Evolutionary conservation across 2,329 filamentous ascomycete species (phyloP), one percentile per base, ranked within the genome.

Genomic region (Apiospora malaysiana): DNA sequence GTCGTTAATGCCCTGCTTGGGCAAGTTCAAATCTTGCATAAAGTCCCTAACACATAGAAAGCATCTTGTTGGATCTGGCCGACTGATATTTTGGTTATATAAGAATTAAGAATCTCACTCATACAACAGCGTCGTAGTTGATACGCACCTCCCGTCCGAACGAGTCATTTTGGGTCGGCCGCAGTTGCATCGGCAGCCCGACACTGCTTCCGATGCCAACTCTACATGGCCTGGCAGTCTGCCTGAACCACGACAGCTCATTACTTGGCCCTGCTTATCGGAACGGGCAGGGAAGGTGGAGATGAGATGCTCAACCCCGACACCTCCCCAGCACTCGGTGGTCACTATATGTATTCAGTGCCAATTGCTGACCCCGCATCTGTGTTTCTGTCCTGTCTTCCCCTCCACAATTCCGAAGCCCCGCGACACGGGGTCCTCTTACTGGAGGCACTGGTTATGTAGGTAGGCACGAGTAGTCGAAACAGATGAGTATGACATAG

Each of bases 331-430:
- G 27, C 18, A 63, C 18, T 56, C 51, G 14, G 25, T 25, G 14
- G 23, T 18, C 14, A 18, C n/a, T n/a, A 25, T 56, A 27, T 16
- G 49, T 56, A 32, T 32, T 37, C 27, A 6, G 21, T 37, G 25
- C 5, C 37, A 14, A 16, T 56, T 56, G 51, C 51, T 63, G 18
- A 63, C 56, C 56, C 56, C 56, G 56, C 56, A 63, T 40, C 56
- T 40, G 4, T 21, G 14, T 16, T n/a, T n/a, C n/a, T n/a, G 6
- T 32, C 6, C 32, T 6, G 27, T 40, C 32, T 12, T 23, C 18
- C 32, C 56, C 56, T 63, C 56, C 56, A 63, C 56, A 37, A 40
- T 63, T 32, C 51, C 56, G 56, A 63, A 40, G 27, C 27, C 51
- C 51, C 51, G 32, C 10, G 51, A 59, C 37, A 59, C 32, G 51